Base-by-base conservation (phyloP, 225 moss, liverwort and hornwort species). In the Physcomitrellopsis africana region DNA sequence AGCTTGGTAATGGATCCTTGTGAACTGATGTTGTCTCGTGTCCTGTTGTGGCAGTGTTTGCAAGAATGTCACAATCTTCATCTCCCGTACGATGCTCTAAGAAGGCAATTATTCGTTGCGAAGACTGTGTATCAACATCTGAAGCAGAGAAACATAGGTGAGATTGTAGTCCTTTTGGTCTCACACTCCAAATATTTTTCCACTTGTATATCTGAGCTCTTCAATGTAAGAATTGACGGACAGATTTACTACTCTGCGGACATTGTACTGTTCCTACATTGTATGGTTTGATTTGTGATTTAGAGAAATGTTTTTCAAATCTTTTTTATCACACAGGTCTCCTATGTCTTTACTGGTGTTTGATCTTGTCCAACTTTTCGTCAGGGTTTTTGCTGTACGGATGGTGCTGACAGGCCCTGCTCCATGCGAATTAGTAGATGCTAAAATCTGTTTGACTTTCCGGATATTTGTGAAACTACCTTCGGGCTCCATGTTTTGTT, bases 1-100 rank as follows among this genome's bases (percentile, higher is more conserved):
- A 26, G 32, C 67, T 24, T 70, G 42, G 49, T 65, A 20, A 27
- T 51, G 29, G 51, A 60, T 51, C 18, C 24, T 12, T 73, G 26
- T 26, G 23, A 19, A 18, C 63, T 80, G 46, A 77, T 18, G 24
- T 27, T 63, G 67, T 72, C n/a, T 32, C 11, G 16, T 60, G 19
- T 16, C n/a, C 32, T 24, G 23, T 69, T 69, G 69, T 87, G 79
- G 46, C 83, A 94, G 96, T 99, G 23, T 99, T 99, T 79, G 97
- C 97, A 53, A 89, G 97, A 60, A 99, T 99, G 97, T 99, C 97
- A 13, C 97, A 99, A 80, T 94, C 97, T 57, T 99, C 97, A 61
- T 93, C 90, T 64, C 97, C 97, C 16, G 85, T 99, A 27, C 91
- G 93, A 57, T 99, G 97, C 78, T 92, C 94, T 32, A 95, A 84